Evolutionary conservation across 1,284 basidiomycete species (phyloP).

Genomic region (Ustilago bromivora): DNA sequence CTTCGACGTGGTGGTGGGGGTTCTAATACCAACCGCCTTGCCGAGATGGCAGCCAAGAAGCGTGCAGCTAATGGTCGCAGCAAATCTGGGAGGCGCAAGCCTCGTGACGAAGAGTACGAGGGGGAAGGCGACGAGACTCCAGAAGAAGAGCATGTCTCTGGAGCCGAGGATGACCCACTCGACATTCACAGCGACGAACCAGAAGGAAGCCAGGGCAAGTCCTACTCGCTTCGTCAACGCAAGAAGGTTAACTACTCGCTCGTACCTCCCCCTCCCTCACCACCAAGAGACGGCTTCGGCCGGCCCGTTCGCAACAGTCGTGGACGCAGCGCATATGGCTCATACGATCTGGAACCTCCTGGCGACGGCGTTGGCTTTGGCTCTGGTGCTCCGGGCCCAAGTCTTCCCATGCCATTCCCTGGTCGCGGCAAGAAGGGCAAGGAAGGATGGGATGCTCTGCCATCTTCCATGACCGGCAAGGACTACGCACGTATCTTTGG

Average conservation of each 20-base stretch:
- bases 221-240: slow-evolving; percentile 64
- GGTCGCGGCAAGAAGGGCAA: slow-evolving; percentile 57
- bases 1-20: slow-evolving; percentile 28
- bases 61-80: slow-evolving; percentile 36
- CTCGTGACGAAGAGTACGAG: slow-evolving; percentile 45
- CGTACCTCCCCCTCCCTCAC: slow-evolving; percentile 58
- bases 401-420: slow-evolving; percentile 52
- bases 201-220: slow-evolving; percentile 52
- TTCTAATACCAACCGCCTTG: slow-evolving; percentile 27
- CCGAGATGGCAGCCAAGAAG: slow-evolving; percentile 50
- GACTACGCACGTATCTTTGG: slow-evolving; percentile 67
- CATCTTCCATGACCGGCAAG: slow-evolving; percentile 64
- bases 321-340: slow-evolving; percentile 27
- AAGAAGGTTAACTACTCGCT: slow-evolving; percentile 68
- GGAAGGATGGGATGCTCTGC: slow-evolving; percentile 59
- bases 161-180: slow-evolving; percentile 49
- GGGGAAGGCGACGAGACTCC: slow-evolving; percentile 44
- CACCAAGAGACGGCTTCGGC: slow-evolving; percentile 62
- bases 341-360: slow-evolving; percentile 40
- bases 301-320: slow-evolving; percentile 47
- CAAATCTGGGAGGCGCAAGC: slow-evolving; percentile 20
- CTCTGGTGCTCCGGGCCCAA: slow-evolving; percentile 16
- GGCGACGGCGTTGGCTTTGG: slow-evolving; percentile 21
- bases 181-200: slow-evolving; percentile 56
- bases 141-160: slow-evolving; percentile 43